Base-by-base conservation (phyloP, 768 basidiomycete genomes). In the Tricholoma hemisulphureum region DNA sequence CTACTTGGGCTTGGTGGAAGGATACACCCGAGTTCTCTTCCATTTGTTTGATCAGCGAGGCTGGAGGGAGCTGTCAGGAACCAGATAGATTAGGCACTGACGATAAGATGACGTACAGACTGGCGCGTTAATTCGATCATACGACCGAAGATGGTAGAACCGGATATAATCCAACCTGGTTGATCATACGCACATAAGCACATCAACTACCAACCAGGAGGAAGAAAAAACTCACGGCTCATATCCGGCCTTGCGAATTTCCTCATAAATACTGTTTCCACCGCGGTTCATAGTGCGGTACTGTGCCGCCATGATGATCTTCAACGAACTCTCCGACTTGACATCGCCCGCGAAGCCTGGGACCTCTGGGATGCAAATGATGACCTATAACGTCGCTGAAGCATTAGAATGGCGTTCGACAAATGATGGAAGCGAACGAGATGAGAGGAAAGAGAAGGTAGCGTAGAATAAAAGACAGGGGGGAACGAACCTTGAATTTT, bases 231-330 rank as follows among this genome's bases (percentile, higher is more conserved):
- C 88, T 61, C 63, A 91, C 89, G 91, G 91, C 31, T 94, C 89
- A 63, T 78, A 88, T 3, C 91, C 90, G 18, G 83, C 89, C 62
- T 81, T 84, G 32, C 87, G 81, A 26, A 95, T 77, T 67, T 86
- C 82, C 64, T 95, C 93, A 62, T 93, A 93, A 63, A 95, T 93
- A 58, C 89, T 92, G 58, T 80, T 77, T 0, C 91, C 92, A 6
- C 95, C 95, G 20, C 95, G 84, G 67, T 95, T 95, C 63, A 98
- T 95, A 0, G 90, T 90, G 41, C 92, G 82, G 67, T 89, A 92
- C 66, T 91, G 89, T 0, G 87, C 94, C 9, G 86, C 93, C 88
- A 96, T 87, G 70, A 97, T 95, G 7, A 76, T 89, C 76, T 89
- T 86, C 55, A 93, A 63, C 1, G 87, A 73, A 0, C 71, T 68